A percentile compares a stretch with the other conserved stretches of the same genome.
Evolutionary conservation across 495 filamentous ascomycete species (phyloP).

Genomic region (Daldinia vernicosa): DNA sequence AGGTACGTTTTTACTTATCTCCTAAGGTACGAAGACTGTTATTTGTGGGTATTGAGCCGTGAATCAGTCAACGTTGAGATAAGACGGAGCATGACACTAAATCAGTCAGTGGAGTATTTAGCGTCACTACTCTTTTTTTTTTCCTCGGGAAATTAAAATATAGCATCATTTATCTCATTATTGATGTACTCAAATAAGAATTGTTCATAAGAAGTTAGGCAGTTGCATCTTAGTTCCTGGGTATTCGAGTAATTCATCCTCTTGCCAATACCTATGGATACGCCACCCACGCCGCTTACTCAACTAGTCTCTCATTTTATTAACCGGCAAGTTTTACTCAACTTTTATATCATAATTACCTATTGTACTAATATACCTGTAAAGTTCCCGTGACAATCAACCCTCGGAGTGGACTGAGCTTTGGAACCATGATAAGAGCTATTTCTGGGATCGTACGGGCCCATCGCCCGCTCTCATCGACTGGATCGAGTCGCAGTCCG

Average conservation of each 20-base stretch:
- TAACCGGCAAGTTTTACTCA: not conserved
- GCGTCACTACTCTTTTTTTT: not conserved
- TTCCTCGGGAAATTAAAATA: not conserved
- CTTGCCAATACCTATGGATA: not conserved
- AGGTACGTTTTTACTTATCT: not conserved
- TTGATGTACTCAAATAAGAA: not conserved
- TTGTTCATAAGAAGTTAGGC: not conserved
- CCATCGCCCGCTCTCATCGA: constrained; percentile 56
- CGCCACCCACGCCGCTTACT: not conserved
- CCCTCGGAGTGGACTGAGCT: constrained; percentile 49
- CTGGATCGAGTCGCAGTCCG: constrained; percentile 45
- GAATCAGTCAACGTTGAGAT: not conserved
- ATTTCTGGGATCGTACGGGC: constrained; percentile 56
- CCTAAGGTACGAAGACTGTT: not conserved
- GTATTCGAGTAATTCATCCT: not conserved
- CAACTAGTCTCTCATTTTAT: constrained; percentile 8
- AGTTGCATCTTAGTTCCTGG: not conserved
- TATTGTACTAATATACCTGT: not conserved
- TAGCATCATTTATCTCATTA: not conserved
- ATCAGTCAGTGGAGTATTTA: not conserved
- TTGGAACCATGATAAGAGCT: constrained; percentile 50
- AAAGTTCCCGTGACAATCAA: not conserved
- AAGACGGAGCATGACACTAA: not conserved
- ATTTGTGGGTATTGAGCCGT: not conserved
- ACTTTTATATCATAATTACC: not conserved